Percentiles rank a stretch among this genome's conserved stretches.
phyloP scores from a whole-genome alignment of 495 filamentous ascomycete species.

The Collariella sp. region DNA sequence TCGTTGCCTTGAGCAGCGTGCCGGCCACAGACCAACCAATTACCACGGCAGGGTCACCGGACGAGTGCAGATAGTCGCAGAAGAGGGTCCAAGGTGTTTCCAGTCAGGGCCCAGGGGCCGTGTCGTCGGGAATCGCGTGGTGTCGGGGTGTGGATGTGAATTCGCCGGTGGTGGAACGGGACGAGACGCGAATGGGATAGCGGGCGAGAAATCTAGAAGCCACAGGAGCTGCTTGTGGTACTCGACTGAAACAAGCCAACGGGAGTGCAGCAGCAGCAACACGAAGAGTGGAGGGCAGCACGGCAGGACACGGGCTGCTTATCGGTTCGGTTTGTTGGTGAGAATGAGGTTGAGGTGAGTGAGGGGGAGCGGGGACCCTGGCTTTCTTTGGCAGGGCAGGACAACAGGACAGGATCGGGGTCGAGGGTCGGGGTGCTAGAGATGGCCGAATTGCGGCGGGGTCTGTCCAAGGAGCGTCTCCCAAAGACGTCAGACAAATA shows the following conservation, averaged over 20 bases:
- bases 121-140: slow-evolving; percentile 26
- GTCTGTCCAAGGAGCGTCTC: background rate
- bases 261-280: slow-evolving; percentile 4
- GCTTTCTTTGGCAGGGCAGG: background rate
- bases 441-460: background rate
- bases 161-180: slow-evolving; percentile 17
- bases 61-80: slow-evolving; percentile 11
- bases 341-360: background rate
- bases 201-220: background rate
- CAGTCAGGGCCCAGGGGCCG: slow-evolving; percentile 19
- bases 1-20: slow-evolving; percentile 16
- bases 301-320: too few relatives aligned
- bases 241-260: background rate
- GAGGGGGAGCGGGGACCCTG: too few relatives aligned
- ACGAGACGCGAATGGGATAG: slow-evolving; percentile 11
- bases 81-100: slow-evolving; percentile 5
- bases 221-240: background rate
- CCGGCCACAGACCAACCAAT: slow-evolving; percentile 19
- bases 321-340: too few relatives aligned
- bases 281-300: background rate
- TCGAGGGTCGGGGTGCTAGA: background rate
- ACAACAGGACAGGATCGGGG: background rate
- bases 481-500: slow-evolving; percentile 6
- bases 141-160: slow-evolving; percentile 20
- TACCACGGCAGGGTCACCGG: slow-evolving; percentile 6